These are phyloP conservation scores for Boletus coccyginus DNA, from an alignment of 768 basidiomycete species.

Conservation along the genomic window DNA sequence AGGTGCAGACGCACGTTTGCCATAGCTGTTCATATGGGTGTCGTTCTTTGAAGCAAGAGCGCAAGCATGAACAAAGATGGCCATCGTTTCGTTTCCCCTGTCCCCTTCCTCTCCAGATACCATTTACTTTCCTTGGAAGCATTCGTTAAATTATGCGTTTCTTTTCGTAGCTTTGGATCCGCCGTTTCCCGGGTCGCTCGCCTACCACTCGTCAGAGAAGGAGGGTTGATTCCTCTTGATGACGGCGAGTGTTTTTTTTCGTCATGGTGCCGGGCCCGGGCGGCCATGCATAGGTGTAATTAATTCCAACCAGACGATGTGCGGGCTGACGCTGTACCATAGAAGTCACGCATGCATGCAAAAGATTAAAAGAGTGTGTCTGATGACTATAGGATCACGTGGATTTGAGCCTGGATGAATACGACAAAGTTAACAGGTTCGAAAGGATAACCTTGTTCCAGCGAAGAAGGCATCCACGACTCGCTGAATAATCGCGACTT, in stretches of 20 bases:
- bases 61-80: not conserved
- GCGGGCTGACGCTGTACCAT: not conserved
- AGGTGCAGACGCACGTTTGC: not conserved
- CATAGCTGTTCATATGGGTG: not conserved
- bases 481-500: too few species aligned
- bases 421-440: too few species aligned
- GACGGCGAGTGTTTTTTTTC: too few species aligned
- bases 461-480: too few species aligned
- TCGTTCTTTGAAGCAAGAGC: not conserved
- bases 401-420: too few species aligned
- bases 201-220: too few species aligned
- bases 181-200: not conserved
- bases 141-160: not conserved
- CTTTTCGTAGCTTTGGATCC: not conserved
- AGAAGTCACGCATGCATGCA: not conserved
- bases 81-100: too few species aligned
- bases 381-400: not conserved
- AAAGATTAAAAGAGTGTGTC: not conserved
- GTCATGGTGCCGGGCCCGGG: too few species aligned
- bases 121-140: not conserved
- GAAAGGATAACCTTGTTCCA: too few species aligned
- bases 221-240: not conserved
- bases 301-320: too few species aligned
- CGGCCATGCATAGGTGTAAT: too few species aligned
- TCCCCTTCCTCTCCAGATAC: not conserved